Conservation (phyloP, 2,329 filamentous ascomycete genomes). For the Xylariomycetidae sp. region DNA sequence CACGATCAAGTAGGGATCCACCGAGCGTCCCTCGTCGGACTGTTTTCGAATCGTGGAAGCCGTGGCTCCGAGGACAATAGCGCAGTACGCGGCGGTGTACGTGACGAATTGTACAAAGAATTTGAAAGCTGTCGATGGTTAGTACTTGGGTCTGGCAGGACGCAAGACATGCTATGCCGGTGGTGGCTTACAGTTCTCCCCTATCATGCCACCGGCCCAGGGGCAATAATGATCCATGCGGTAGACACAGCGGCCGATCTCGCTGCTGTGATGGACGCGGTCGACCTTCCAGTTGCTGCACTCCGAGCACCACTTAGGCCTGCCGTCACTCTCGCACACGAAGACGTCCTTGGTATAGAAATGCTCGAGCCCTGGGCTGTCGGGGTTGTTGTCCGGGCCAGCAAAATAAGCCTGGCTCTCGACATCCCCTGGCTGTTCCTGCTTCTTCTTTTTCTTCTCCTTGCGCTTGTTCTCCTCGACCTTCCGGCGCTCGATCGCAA, state of each 20-base stretch:
- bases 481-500: slow-evolving; percentile 23
- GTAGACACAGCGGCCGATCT: slow-evolving; percentile 71
- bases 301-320: slow-evolving; percentile 78
- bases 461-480: slow-evolving; percentile 15
- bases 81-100: slow-evolving; percentile 65
- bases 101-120: slow-evolving; percentile 85
- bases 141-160: slow-evolving; percentile 6
- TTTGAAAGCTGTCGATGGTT: slow-evolving; percentile 61
- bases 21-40: slow-evolving; percentile 29
- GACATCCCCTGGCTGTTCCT: slow-evolving; percentile 20
- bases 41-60: slow-evolving; percentile 58
- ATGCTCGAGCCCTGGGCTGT: slow-evolving; percentile 61
- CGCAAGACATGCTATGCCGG: background rate
- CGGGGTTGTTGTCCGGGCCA: slow-evolving; percentile 43
- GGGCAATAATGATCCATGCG: slow-evolving; percentile 98
- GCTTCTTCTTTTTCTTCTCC: slow-evolving; percentile 15
- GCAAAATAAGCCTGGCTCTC: slow-evolving; percentile 28
- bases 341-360: slow-evolving; percentile 84
- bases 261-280: slow-evolving; percentile 78
- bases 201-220: slow-evolving; percentile 91
- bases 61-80: slow-evolving; percentile 56
- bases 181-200: slow-evolving; percentile 58
- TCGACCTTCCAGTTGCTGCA: slow-evolving; percentile 88
- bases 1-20: slow-evolving; percentile 59
- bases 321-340: slow-evolving; percentile 73